Evolutionary conservation across 352 stramenopile genomes (phyloP).

Genomic region (Phytophthora idaei): DNA sequence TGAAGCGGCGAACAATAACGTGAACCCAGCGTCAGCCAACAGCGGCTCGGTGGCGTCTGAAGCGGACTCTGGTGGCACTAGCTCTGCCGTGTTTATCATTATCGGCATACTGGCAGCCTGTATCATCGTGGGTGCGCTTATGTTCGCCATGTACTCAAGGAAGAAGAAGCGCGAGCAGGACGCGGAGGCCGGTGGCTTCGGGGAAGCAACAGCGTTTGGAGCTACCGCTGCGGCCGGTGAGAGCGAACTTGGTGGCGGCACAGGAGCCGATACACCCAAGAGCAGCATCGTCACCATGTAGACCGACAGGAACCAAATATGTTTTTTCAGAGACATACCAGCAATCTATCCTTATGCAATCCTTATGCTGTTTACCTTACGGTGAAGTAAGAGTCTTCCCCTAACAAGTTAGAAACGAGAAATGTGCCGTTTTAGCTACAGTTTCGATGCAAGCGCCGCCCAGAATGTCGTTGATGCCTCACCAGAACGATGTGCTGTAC

Average conservation of each 20-base stretch:
- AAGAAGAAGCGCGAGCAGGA: constrained; percentile 75
- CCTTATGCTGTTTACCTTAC: neutral
- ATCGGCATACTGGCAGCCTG: constrained; percentile 64
- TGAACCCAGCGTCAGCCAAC: constrained; percentile 18
- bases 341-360: constrained; percentile 43
- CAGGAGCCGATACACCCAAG: constrained; percentile 69
- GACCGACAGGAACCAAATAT: constrained; percentile 20
- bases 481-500: constrained; percentile 49
- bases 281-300: constrained; percentile 85
- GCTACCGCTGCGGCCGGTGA: constrained; percentile 27
- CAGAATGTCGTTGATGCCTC: constrained; percentile 20
- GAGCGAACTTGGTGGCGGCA: constrained; percentile 22
- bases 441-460: constrained; percentile 26
- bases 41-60: constrained; percentile 31
- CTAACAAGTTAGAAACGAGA: constrained; percentile 8
- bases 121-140: constrained; percentile 66
- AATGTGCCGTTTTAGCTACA: constrained; percentile 11
- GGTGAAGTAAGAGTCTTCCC: too few relatives aligned
- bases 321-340: constrained; percentile 27
- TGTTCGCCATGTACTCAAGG: constrained; percentile 77
- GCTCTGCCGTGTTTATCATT: constrained; percentile 71
- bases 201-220: constrained; percentile 44
- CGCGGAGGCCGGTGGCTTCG: constrained; percentile 52
- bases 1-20: constrained; percentile 17
- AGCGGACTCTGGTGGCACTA: constrained; percentile 42